Conservation (phyloP, 208 protist genomes). For the Acanthamoeba rhysodes region DNA sequence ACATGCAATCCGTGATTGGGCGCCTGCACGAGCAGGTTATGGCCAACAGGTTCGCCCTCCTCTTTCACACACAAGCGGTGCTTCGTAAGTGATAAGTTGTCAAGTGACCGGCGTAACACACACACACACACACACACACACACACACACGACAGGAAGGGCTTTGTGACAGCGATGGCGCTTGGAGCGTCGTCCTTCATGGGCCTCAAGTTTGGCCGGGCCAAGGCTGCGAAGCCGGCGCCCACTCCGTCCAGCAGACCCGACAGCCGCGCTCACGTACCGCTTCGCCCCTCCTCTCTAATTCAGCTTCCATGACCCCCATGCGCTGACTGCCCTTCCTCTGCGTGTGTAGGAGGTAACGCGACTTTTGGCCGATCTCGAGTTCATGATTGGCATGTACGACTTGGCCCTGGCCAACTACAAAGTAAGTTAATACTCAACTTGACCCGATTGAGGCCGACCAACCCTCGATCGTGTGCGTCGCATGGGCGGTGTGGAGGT, state of each 20-base stretch:
- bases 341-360: neutral
- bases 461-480: too few species aligned
- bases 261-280: conserved; percentile 10
- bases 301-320: neutral
- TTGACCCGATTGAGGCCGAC: too few species aligned
- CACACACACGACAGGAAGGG: neutral
- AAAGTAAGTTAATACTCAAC: neutral
- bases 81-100: too few species aligned
- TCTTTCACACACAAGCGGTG: too few species aligned
- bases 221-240: conserved; percentile 10
- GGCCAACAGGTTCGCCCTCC: neutral
- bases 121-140: neutral
- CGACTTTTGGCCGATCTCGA: conserved; percentile 32
- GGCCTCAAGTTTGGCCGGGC: conserved; percentile 33
- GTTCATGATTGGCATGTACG: conserved; percentile 64
- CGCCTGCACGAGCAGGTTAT: conserved; percentile 32
- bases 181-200: conserved; percentile 37
- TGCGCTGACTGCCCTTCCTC: neutral
- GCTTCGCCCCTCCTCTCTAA: neutral
- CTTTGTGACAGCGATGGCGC: conserved; percentile 43
- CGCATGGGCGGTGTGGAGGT: too few species aligned
- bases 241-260: neutral
- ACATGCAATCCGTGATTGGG: conserved; percentile 22
- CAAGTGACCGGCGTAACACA: too few species aligned
- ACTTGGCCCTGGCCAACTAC: conserved; percentile 53